phyloP scores from a whole-genome alignment of 1,284 basidiomycete genomes.

The Hemileia vastatrix region DNA sequence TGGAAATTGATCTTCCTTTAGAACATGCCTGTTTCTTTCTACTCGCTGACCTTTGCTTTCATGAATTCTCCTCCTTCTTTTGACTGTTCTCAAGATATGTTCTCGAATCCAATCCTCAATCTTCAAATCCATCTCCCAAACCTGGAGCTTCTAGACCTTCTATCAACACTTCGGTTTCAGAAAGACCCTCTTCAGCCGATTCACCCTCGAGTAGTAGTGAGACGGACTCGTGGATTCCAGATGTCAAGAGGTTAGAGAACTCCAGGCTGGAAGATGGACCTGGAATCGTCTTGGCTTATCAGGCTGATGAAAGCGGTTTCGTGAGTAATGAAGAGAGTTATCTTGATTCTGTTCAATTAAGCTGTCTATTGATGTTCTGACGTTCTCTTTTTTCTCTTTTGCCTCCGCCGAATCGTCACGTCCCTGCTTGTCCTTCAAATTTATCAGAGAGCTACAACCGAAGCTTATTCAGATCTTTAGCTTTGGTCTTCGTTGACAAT shows the following conservation, averaged over 20 bases:
- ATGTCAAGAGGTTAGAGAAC: slow-evolving; percentile 28
- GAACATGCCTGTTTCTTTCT: too few relatives aligned
- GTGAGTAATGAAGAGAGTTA: neutral
- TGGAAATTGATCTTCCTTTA: too few relatives aligned
- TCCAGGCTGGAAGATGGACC: slow-evolving; percentile 26
- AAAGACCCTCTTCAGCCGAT: neutral
- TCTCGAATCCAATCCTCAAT: neutral
- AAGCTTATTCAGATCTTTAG: too few relatives aligned
- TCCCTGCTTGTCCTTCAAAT: too few relatives aligned
- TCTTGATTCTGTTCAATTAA: neutral
- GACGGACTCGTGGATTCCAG: slow-evolving; percentile 29
- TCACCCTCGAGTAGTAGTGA: neutral
- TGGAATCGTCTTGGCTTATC: slow-evolving; percentile 35
- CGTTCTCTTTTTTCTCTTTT: too few relatives aligned
- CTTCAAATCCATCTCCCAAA: neutral
- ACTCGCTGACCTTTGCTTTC: too few relatives aligned
- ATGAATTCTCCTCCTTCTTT: neutral
- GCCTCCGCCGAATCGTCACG: too few relatives aligned
- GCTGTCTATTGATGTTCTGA: too few relatives aligned
- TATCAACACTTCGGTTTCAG: neutral
- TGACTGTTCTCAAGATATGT: neutral
- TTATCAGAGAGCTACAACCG: too few relatives aligned
- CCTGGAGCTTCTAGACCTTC: neutral
- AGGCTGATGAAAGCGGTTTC: slow-evolving; percentile 33
- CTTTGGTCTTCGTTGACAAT: too few relatives aligned